A percentile compares a stretch with the other conserved stretches of the same genome.
Conservation (phyloP, 2,329 filamentous ascomycete genomes). For the Hypoxylon sp. region DNA sequence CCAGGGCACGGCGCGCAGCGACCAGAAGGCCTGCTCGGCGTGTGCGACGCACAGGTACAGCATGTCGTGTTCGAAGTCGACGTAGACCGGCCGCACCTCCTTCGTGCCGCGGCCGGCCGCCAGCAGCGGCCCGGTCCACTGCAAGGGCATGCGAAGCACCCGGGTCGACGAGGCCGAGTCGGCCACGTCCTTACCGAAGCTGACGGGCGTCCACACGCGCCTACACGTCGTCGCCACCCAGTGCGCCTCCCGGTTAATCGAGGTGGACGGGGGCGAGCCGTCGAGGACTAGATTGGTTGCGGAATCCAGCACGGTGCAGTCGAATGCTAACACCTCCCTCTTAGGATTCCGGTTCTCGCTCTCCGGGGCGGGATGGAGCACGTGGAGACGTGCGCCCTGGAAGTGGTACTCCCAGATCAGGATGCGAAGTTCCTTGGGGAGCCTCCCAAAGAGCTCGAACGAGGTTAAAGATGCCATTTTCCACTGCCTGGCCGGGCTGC, state of each 20-base stretch:
- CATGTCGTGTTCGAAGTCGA: conserved; percentile 31
- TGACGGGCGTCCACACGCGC: conserved; percentile 19
- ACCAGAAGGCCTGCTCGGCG: conserved; percentile 36
- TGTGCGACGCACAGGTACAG: conserved; percentile 33
- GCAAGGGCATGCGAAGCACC: conserved; percentile 1
- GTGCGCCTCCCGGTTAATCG: conserved; percentile 29
- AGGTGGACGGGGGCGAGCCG: conserved; percentile 17
- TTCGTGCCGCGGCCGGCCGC: background rate
- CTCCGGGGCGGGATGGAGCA: conserved; percentile 31
- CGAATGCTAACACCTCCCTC: conserved; percentile 24
- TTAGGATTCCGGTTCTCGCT: conserved; percentile 14
- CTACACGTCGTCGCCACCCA: conserved; percentile 14
- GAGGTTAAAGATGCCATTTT: conserved; percentile 12
- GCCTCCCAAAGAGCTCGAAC: conserved; percentile 24
- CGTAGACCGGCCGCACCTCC: conserved; percentile 11
- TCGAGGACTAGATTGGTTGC: conserved; percentile 27
- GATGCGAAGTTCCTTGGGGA: conserved; percentile 33
- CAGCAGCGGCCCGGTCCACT: background rate
- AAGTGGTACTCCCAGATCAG: conserved; percentile 36
- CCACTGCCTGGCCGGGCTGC: background rate
- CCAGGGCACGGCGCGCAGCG: conserved; percentile 25
- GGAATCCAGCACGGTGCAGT: conserved; percentile 29
- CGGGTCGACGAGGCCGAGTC: conserved; percentile 18
- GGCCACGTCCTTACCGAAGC: conserved; percentile 21
- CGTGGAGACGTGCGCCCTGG: conserved; percentile 26